A percentile compares a stretch with the other conserved stretches of the same genome.
phyloP scores from a whole-genome alignment of 2,329 filamentous ascomycete species.

The Trichoderma harzianum region DNA sequence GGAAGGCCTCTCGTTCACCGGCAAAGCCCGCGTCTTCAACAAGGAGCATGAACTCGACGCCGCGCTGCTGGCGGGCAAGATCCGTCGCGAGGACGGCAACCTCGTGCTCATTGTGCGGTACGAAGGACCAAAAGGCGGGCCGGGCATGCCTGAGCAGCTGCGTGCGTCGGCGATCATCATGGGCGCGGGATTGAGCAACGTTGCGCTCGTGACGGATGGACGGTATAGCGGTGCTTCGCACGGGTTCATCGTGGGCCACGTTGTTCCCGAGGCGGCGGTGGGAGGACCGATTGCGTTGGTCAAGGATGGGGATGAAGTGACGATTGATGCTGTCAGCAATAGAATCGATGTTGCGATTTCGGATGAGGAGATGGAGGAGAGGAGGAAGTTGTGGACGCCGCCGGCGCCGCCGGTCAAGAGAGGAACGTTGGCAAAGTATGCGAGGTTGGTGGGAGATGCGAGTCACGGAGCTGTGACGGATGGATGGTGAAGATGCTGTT shows the following conservation, averaged over 20 bases:
- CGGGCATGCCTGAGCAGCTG: conserved; percentile 94
- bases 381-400: conserved; percentile 65
- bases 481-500: conserved; percentile 25
- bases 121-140: conserved; percentile 88
- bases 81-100: conserved; percentile 59
- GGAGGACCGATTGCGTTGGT: conserved; percentile 88
- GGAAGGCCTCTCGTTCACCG: conserved; percentile 79
- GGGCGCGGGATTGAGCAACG: conserved; percentile 82
- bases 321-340: conserved; percentile 81
- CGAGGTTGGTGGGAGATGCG: conserved; percentile 80
- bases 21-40: conserved; percentile 79
- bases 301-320: conserved; percentile 73
- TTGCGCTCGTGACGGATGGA: conserved; percentile 89
- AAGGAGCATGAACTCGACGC: conserved; percentile 77
- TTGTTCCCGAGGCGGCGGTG: conserved; percentile 83
- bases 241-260: conserved; percentile 91
- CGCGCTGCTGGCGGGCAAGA: conserved; percentile 68
- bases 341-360: conserved; percentile 65
- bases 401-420: conserved; percentile 72
- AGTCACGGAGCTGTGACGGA: conserved; percentile 90
- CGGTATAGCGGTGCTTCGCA: conserved; percentile 85
- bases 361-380: conserved; percentile 64
- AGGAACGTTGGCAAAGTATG: conserved; percentile 88
- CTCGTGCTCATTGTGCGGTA: conserved; percentile 88
- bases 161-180: conserved; percentile 87